These are phyloP conservation scores for Wickerhamomyces sp. DNA, from an alignment of 1,139 yeast species.

Conservation along the genomic window DNA sequence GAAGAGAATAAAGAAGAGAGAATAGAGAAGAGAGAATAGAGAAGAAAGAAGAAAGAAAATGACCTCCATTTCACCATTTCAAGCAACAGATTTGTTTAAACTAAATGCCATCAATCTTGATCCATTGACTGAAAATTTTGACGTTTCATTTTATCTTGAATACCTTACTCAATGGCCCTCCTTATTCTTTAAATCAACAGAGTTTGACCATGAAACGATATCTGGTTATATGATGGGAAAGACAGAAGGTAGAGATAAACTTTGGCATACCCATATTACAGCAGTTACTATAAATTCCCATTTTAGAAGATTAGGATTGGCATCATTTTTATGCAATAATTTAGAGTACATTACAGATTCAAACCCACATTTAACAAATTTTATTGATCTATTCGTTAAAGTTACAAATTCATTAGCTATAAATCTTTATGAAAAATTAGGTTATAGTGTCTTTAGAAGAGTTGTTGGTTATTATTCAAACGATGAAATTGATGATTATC, in stretches of 20 bases:
- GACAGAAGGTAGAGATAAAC: slow-evolving; percentile 77
- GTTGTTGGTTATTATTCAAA: slow-evolving; percentile 85
- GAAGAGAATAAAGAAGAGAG: no score
- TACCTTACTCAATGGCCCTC: slow-evolving; percentile 87
- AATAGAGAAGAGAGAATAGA: neutral
- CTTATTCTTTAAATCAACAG: slow-evolving; percentile 71
- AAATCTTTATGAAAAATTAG: slow-evolving; percentile 76
- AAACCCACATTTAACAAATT: slow-evolving; percentile 68
- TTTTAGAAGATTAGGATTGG: slow-evolving; percentile 81
- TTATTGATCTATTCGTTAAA: slow-evolving; percentile 86
- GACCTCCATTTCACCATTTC: slow-evolving; percentile 83
- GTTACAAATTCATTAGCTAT: slow-evolving; percentile 79
- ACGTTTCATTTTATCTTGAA: slow-evolving; percentile 75
- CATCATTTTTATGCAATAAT: slow-evolving; percentile 68
- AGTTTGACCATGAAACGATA: slow-evolving; percentile 29
- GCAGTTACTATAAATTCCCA: slow-evolving; percentile 88
- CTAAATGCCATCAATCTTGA: slow-evolving; percentile 78
- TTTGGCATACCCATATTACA: slow-evolving; percentile 96
- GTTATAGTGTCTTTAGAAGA: slow-evolving; percentile 78
- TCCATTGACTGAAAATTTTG: slow-evolving; percentile 86
- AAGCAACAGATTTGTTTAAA: slow-evolving; percentile 74
- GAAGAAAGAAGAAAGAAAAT: slow-evolving; percentile 28
- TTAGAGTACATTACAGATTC: slow-evolving; percentile 69
- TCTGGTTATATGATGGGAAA: slow-evolving; percentile 95
- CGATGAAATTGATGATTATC: slow-evolving; percentile 35